Conservation (phyloP, 2,329 filamentous ascomycete genomes). For the Hypoxylon sp. region DNA sequence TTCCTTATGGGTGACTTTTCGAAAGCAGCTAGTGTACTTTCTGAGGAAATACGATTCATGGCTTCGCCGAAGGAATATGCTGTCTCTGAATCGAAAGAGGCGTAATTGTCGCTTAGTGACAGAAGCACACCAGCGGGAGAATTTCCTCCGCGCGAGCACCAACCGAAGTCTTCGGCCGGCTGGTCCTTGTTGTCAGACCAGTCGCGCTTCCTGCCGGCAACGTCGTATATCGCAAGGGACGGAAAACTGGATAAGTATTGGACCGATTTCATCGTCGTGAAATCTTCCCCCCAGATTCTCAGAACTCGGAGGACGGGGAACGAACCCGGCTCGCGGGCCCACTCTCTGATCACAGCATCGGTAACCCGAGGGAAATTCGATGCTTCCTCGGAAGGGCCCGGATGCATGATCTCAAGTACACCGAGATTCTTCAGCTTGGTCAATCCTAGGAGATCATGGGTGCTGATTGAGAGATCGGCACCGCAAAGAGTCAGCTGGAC, state of each 20-base stretch:
- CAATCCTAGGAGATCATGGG: constrained; percentile 60
- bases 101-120: neutral
- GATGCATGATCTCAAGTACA: constrained; percentile 63
- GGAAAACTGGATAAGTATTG: constrained; percentile 61
- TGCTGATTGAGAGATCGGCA: constrained; percentile 36
- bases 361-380: constrained; percentile 59
- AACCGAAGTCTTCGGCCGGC: neutral
- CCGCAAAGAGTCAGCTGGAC: constrained; percentile 49
- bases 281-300: constrained; percentile 61
- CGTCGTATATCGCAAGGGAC: constrained; percentile 62
- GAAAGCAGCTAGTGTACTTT: neutral
- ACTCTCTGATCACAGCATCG: constrained; percentile 64
- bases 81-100: neutral
- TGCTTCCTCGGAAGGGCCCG: constrained; percentile 45
- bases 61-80: neutral
- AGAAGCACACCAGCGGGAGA: neutral
- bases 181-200: constrained; percentile 52
- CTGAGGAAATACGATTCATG: neutral
- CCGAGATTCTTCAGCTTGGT: constrained; percentile 63
- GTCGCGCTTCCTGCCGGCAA: constrained; percentile 56
- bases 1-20: neutral
- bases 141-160: neutral
- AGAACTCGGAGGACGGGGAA: constrained; percentile 66
- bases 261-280: constrained; percentile 60
- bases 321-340: constrained; percentile 59